phyloP scores from a whole-genome alignment of 441 rosid species.

The Breynia disticha region DNA sequence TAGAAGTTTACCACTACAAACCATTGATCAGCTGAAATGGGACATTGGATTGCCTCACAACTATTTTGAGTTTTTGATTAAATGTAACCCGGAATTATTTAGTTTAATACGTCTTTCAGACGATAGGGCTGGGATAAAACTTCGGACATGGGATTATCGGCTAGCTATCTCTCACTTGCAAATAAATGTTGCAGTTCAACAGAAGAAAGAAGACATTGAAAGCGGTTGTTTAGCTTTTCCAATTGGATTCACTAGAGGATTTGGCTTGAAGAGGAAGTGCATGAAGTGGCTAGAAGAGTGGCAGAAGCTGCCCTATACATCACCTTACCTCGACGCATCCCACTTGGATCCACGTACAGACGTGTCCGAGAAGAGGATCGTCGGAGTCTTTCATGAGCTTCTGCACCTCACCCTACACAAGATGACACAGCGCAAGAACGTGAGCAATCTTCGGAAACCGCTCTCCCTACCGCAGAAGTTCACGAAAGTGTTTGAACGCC shows the following conservation, averaged over 20 bases:
- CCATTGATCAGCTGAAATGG: constrained; percentile 75
- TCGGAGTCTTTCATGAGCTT: constrained; percentile 80
- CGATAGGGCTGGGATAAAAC: constrained; percentile 47
- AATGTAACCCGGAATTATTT: constrained; percentile 37
- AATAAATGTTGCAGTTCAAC: constrained; percentile 27
- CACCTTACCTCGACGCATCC: constrained; percentile 51
- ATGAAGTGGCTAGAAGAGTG: constrained; percentile 78
- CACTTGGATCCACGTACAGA: constrained; percentile 80
- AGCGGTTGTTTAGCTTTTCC: constrained; percentile 43
- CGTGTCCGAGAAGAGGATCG: constrained; percentile 75
- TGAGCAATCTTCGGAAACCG: constrained; percentile 65
- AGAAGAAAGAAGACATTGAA: constrained; percentile 15
- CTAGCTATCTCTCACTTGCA: constrained; percentile 54
- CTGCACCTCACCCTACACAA: constrained; percentile 61
- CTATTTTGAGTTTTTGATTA: constrained; percentile 34
- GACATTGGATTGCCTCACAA: constrained; percentile 73
- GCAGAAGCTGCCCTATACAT: constrained; percentile 76
- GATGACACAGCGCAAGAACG: constrained; percentile 61
- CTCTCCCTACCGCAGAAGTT: constrained; percentile 68
- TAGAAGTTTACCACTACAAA: constrained; percentile 55
- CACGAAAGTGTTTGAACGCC: constrained; percentile 77
- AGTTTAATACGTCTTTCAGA: constrained; percentile 38
- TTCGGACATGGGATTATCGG: constrained; percentile 38
- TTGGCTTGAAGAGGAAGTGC: constrained; percentile 70
- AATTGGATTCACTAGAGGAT: constrained; percentile 65